Base-by-base conservation (phyloP, 176 grass and related monocot genomes). In the Alopecurus myosuroides region DNA sequence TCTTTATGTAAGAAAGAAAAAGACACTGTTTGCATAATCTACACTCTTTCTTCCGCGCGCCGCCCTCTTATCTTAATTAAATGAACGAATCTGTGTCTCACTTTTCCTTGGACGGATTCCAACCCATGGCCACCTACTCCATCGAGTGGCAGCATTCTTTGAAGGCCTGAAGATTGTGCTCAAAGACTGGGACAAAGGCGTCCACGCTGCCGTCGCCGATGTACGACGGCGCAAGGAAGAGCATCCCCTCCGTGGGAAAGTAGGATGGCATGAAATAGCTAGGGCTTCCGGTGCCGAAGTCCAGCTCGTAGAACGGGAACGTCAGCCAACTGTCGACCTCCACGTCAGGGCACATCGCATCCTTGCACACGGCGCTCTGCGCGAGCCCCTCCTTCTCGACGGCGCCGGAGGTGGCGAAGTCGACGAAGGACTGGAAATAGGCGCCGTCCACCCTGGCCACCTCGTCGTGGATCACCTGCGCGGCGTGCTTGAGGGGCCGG, bases 191-290 rank as follows among this genome's bases (percentile, higher is more conserved):
- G 23, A 94, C 89, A 35, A 92, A 90, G 2, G 86, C 94, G 62
- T 97, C 94, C 12, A 94, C 87, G 88, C 92, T 91, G 57, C 88
- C 94, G 49, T 97, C 92, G 70, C 90, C 90, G 52, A 78, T 20
- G 89, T 89, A 84, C 1, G 91, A 91, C 6, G 94, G 94, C 17
- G 75, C 82, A 5, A 97, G 62, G 70, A 90, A 90, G 3, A 94
- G 49, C 88, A 92, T 83, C 18, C 94, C 94, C 68, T 94, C 94
- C 13, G 79, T 89, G 0, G 86, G 89, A 26, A 88, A 89, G 83
- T 97, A 97, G 2, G 88, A 81, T 10, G 94, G 94, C 89, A 92
- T 90, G 86, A 97, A 97, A 81, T 92, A 94, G 56, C 60, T 87
- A 0, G 92, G 94, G 88, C 45, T 45, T 7, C 94, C 94, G 0